Conservation (phyloP, 1,139 yeast genomes). For the Geotrichum australiense region DNA sequence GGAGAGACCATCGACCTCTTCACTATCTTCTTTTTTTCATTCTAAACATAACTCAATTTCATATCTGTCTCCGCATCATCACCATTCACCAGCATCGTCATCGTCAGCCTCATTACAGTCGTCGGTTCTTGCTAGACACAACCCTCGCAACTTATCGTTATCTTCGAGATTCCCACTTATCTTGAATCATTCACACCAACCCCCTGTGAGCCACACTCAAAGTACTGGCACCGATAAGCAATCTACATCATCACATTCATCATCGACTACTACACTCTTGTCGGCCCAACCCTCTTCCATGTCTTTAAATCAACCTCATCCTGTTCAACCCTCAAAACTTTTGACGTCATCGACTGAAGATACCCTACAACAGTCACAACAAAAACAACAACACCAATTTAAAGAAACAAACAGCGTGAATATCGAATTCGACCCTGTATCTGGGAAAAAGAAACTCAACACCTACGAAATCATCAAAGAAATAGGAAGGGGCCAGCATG, state of each 20-base stretch:
- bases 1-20: background rate
- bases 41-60: background rate
- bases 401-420: constrained; percentile 79
- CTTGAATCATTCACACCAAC: background rate
- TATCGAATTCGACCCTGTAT: constrained; percentile 83
- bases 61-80: background rate
- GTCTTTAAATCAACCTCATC: no score
- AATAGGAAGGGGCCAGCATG: constrained; percentile 95
- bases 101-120: constrained; percentile 1
- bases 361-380: background rate
- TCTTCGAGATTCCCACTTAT: constrained; percentile 5
- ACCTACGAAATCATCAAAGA: constrained; percentile 85
- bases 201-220: no score
- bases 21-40: constrained; percentile 1
- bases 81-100: background rate
- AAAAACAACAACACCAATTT: constrained; percentile 35
- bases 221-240: background rate
- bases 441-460: constrained; percentile 76
- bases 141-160: no score
- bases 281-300: no score
- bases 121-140: no score
- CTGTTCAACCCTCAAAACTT: background rate
- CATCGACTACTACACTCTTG: no score
- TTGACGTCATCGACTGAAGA: background rate
- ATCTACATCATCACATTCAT: background rate